Evolutionary conservation across 2,329 filamentous ascomycete genomes (phyloP), one percentile per base, ranked within the genome.

Genomic region (Fusarium sp.): DNA sequence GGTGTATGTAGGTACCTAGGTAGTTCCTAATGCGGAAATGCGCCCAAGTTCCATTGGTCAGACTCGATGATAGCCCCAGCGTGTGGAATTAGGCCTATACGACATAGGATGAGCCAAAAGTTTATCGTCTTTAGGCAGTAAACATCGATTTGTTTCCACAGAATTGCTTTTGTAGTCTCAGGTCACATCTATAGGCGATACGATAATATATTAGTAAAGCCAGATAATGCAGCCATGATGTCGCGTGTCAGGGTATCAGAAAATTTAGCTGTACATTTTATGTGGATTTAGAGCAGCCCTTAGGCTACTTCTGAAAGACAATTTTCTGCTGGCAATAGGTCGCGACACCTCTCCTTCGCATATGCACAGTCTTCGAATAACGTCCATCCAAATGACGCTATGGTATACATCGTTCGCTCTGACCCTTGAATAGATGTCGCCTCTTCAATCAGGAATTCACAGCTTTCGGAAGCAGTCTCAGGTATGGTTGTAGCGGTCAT

Each of bases 1-100:
- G 30, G 54, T 49, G 46, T 42, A 37, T 37, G 34, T 37, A 37
- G 18, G 46, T 42, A 37, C n/a, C 18, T 37, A 37, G 18, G 29
- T 57, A 45, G 13, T 70, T 56, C 67, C 67, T 37, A 54, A 63
- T 70, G 51, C 20, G 48, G 67, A 63, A 54, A 49, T 63, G 10
- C 20, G 18, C n/a, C 46, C 53, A n/a, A 57, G 22, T 62, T 53
- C 52, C 30, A 69, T 69, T 70, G 66, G 67, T 16, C 32, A 61
- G 24, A 32, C 30, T 44, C 9, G 34, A 57, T 44, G n/a, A 29
- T n/a, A 47, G 52, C 51, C 40, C 54, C 32, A 57, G 32, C 32
- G 30, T 18, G 14, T 37, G 11, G 30, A 9, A 22, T 24, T 24
- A 24, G 6, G 16, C 27, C 34, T 37, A n/a, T 40, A 52, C 18